A percentile compares a stretch with the other conserved stretches of the same genome.
Evolutionary conservation across 768 basidiomycete genomes (phyloP).

Genomic region (Lentinula aciculospora): DNA sequence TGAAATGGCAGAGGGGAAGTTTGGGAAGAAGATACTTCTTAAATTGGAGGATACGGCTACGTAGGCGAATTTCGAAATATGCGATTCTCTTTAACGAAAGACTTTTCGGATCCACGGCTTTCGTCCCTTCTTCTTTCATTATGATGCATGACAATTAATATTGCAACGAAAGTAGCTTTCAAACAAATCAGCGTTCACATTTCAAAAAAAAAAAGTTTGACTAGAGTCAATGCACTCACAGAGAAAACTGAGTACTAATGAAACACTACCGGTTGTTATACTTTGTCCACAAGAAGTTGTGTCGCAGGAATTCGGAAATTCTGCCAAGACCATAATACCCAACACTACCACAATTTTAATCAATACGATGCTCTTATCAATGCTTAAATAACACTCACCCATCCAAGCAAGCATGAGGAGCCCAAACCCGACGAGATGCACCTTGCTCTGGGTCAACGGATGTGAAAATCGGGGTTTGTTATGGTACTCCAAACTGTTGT

Average conservation of each 20-base stretch:
- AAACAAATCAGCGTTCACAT: neutral
- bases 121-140: neutral
- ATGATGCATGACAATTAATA: neutral
- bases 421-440: neutral
- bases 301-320: neutral
- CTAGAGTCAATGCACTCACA: neutral
- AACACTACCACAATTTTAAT: neutral
- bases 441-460: neutral
- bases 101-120: neutral
- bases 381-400: neutral
- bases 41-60: conserved; percentile 23
- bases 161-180: neutral
- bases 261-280: neutral
- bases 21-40: conserved; percentile 39
- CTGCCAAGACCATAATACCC: neutral
- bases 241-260: neutral
- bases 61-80: neutral
- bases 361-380: neutral
- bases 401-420: neutral
- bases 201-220: neutral
- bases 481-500: neutral
- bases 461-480: neutral
- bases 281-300: neutral
- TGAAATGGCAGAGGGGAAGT: conserved; percentile 27
- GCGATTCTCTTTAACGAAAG: neutral